A percentile compares a stretch with the other conserved stretches of the same genome.
These are phyloP conservation scores for Macrophomina pseudophaseolina DNA, from an alignment of 2,329 filamentous ascomycete species.

Conservation along the genomic window DNA sequence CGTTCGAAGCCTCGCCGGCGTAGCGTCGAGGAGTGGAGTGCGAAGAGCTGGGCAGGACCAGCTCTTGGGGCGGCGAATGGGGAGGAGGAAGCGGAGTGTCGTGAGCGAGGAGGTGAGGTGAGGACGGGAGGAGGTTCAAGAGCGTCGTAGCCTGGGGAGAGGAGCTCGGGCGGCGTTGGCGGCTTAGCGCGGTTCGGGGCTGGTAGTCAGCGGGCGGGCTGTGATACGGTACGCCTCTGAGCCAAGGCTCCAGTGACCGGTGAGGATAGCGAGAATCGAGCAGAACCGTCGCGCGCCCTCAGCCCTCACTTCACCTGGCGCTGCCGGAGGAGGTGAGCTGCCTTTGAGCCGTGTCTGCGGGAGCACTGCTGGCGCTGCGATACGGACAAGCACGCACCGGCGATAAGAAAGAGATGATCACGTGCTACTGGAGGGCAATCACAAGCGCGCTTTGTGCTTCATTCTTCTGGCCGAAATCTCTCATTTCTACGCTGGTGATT, in stretches of 20 bases:
- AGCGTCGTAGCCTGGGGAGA: neutral
- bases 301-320: too few species aligned
- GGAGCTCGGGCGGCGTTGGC: neutral
- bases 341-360: neutral
- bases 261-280: neutral
- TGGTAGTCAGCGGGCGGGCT: neutral
- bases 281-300: neutral
- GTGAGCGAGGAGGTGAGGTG: constrained; percentile 7
- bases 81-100: neutral
- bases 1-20: constrained; percentile 16
- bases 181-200: neutral
- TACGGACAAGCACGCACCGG: neutral
- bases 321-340: neutral
- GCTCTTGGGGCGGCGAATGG: neutral
- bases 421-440: constrained; percentile 2
- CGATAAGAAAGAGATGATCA: neutral
- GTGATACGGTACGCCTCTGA: neutral
- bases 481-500: constrained; percentile 11
- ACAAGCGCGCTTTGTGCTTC: constrained; percentile 15
- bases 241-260: neutral
- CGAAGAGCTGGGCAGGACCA: neutral
- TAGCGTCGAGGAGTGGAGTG: constrained; percentile 3
- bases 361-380: neutral
- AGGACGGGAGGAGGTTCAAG: neutral
- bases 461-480: neutral